Evolutionary conservation across 495 filamentous ascomycete species (phyloP).

Genomic region (Lasiosphaeria miniovina): DNA sequence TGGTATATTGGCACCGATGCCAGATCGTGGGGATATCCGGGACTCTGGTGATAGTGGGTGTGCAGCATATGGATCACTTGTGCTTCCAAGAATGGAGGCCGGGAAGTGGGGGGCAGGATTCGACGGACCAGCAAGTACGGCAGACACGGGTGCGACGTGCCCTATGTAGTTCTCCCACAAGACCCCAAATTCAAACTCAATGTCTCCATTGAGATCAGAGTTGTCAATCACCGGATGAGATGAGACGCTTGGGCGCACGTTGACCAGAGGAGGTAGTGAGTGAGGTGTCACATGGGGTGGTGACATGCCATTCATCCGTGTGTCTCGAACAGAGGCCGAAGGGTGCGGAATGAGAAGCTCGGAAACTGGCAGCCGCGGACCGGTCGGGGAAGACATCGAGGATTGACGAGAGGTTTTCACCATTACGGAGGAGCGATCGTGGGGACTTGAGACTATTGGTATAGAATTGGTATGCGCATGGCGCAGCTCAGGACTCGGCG

Average conservation of each 20-base stretch:
- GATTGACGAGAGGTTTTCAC: constrained; percentile 17
- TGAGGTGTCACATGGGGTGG: constrained; percentile 6
- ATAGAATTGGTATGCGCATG: constrained; percentile 10
- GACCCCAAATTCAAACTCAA: constrained; percentile 55
- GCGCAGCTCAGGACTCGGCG: constrained; percentile 8
- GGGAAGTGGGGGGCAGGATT: constrained; percentile 25
- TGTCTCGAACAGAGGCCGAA: constrained; percentile 7
- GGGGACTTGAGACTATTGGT: constrained; percentile 4
- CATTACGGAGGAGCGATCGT: constrained; percentile 4
- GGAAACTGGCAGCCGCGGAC: constrained; percentile 15
- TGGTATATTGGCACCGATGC: constrained; percentile 11
- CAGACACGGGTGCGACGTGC: constrained; percentile 20
- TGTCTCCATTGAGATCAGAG: constrained; percentile 33
- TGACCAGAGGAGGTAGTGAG: constrained; percentile 5
- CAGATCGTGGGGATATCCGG: constrained; percentile 13
- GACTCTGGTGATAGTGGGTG: constrained; percentile 10
- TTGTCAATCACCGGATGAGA: constrained; percentile 16
- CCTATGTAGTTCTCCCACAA: constrained; percentile 50
- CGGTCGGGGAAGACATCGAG: constrained; percentile 19
- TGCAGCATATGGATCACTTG: constrained; percentile 22
- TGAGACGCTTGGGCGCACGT: constrained; percentile 16
- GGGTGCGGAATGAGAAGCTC: constrained; percentile 20
- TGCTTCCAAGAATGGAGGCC: constrained; percentile 9
- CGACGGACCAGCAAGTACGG: constrained; percentile 9
- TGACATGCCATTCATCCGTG: constrained; percentile 22